phyloP scores from a whole-genome alignment of 768 basidiomycete species.

The Collybiopsis confluens region DNA sequence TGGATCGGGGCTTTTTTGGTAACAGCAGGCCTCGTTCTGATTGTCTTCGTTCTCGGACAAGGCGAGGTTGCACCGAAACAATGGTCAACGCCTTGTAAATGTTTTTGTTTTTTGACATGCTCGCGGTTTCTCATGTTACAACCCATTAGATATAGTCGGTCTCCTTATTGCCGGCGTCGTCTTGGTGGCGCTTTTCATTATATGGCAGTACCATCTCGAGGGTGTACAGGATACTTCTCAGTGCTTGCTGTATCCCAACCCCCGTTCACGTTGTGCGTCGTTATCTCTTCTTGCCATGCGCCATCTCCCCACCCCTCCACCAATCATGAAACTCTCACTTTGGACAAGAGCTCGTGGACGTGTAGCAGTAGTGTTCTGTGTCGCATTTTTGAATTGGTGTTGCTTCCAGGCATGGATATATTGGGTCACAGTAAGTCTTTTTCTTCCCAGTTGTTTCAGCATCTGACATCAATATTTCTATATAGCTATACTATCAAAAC shows the following conservation, averaged over 20 bases:
- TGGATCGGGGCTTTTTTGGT: conserved; percentile 69
- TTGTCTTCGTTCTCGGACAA: conserved; percentile 72
- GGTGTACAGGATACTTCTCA: conserved; percentile 19
- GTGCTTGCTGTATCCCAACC: neutral
- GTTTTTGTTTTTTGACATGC: neutral
- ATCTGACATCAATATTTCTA: neutral
- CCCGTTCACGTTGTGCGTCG: neutral
- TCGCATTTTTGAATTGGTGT: conserved; percentile 65
- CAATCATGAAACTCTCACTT: conserved; percentile 58
- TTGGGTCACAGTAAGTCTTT: conserved; percentile 20
- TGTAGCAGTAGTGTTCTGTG: conserved; percentile 54
- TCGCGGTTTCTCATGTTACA: neutral
- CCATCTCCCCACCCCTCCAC: conserved; percentile 38
- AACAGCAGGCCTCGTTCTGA: conserved; percentile 61
- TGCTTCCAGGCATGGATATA: conserved; percentile 52
- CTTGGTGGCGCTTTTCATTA: conserved; percentile 50
- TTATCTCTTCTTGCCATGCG: neutral
- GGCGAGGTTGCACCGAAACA: conserved; percentile 55
- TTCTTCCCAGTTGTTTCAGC: neutral
- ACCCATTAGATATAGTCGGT: conserved; percentile 56
- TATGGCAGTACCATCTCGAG: conserved; percentile 67
- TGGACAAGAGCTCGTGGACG: conserved; percentile 62
- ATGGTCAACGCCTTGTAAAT: conserved; percentile 47
- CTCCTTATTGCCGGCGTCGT: conserved; percentile 60
- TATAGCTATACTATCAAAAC: conserved; percentile 68